Percentiles rank a stretch among this genome's conserved stretches.
Conservation (phyloP, 352 stramenopile genomes). For the Phytophthora lateralis region DNA sequence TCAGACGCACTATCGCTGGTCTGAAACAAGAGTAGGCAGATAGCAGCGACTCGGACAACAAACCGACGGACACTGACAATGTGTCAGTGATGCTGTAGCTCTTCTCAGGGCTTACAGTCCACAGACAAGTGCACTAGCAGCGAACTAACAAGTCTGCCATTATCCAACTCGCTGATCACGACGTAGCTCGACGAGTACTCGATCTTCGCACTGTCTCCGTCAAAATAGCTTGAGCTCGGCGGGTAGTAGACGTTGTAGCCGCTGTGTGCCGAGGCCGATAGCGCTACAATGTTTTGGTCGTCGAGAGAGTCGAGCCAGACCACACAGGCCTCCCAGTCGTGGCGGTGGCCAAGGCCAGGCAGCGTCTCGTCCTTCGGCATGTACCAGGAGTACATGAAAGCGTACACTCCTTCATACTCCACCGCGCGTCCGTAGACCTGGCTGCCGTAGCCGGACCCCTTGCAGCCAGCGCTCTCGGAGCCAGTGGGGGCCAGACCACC, state of each 20-base stretch:
- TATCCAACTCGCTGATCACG: background rate
- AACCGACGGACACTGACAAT: background rate
- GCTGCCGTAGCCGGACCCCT: constrained; percentile 9
- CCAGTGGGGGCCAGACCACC: background rate
- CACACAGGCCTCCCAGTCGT: constrained; percentile 45
- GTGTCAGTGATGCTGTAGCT: background rate
- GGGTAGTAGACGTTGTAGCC: constrained; percentile 1
- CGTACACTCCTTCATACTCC: constrained; percentile 12
- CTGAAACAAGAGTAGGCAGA: background rate
- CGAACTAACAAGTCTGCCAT: background rate
- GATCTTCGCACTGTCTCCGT: background rate
- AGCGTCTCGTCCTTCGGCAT: constrained; percentile 44
- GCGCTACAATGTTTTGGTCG: constrained; percentile 4
- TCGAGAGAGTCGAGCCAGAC: constrained; percentile 34
- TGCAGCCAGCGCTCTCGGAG: constrained; percentile 6
- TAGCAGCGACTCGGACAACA: background rate
- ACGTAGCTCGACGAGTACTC: constrained; percentile 3
- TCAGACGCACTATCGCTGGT: background rate
- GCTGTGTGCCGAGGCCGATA: constrained; percentile 7
- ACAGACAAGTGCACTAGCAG: background rate
- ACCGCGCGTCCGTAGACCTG: constrained; percentile 10
- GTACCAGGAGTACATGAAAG: constrained; percentile 45
- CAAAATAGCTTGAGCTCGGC: background rate
- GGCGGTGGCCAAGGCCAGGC: constrained; percentile 29
- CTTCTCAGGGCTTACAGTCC: background rate